Evolutionary conservation across 768 basidiomycete genomes (phyloP).

Genomic region (Lactifluus echinatus): DNA sequence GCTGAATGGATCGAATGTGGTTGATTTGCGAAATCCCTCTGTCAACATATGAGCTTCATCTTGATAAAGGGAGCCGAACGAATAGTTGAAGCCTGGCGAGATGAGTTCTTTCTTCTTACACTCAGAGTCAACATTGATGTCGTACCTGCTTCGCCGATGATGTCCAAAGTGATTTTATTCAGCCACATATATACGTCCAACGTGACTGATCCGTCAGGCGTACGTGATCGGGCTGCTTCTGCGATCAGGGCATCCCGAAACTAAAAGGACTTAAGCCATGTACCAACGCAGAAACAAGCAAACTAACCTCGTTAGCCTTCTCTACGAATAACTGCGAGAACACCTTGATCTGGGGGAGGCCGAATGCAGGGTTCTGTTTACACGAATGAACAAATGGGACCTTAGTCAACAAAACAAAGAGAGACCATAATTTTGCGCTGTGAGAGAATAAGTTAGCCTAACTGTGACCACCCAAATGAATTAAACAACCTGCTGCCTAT

Average conservation of each 20-base stretch:
- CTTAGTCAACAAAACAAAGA: background rate
- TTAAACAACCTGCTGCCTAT: slow-evolving; percentile 10
- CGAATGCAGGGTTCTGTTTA: slow-evolving; percentile 14
- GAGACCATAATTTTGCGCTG: slow-evolving; percentile 14
- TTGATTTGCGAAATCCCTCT: slow-evolving; percentile 10
- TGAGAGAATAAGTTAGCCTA: background rate
- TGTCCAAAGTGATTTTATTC: slow-evolving; percentile 13
- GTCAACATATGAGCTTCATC: background rate
- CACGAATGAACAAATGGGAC: background rate
- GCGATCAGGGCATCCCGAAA: slow-evolving; percentile 2
- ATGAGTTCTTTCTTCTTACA: background rate
- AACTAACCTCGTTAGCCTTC: slow-evolving; percentile 15
- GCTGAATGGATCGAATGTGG: slow-evolving; percentile 6
- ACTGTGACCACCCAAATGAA: background rate
- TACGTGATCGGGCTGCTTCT: background rate
- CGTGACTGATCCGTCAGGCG: slow-evolving; percentile 2
- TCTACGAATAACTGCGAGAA: slow-evolving; percentile 11
- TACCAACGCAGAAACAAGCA: background rate
- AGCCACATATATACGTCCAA: slow-evolving; percentile 8
- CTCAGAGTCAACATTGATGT: background rate
- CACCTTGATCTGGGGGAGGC: slow-evolving; percentile 7
- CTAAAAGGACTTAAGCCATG: background rate
- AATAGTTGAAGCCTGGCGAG: slow-evolving; percentile 11
- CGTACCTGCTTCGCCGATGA: slow-evolving; percentile 14
- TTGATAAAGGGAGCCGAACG: slow-evolving; percentile 6